Evolutionary conservation across 352 stramenopile species (phyloP).

Genomic region (Phytophthora cactorum): DNA sequence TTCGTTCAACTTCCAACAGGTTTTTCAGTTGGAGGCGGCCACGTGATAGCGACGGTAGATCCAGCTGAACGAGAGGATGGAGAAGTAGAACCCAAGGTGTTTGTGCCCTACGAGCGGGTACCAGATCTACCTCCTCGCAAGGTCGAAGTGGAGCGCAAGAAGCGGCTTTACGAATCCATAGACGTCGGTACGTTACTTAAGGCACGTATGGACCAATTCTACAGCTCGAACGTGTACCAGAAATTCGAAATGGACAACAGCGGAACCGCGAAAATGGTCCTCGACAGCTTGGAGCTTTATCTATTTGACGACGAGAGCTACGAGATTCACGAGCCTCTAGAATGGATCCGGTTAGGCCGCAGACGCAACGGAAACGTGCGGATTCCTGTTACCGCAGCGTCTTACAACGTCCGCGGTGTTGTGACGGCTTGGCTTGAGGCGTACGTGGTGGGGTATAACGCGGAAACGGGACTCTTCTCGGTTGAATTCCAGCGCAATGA

Average conservation of each 20-base stretch:
- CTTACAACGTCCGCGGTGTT: constrained; percentile 62
- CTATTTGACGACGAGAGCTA: constrained; percentile 86
- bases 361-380: constrained; percentile 55
- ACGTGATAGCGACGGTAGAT: constrained; percentile 49
- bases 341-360: constrained; percentile 71
- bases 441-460: constrained; percentile 63
- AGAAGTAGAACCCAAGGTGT: constrained; percentile 77
- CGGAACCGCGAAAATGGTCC: constrained; percentile 54
- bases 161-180: constrained; percentile 55
- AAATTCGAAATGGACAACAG: constrained; percentile 56
- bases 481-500: constrained; percentile 73
- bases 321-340: constrained; percentile 63
- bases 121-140: constrained; percentile 61
- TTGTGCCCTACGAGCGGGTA: constrained; percentile 69
- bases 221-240: constrained; percentile 39
- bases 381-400: constrained; percentile 74
- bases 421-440: constrained; percentile 74
- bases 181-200: constrained; percentile 58
- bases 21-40: constrained; percentile 57
- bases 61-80: constrained; percentile 52
- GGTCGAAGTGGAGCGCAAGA: constrained; percentile 77
- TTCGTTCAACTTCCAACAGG: constrained; percentile 45
- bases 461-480: constrained; percentile 47
- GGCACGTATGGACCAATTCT: constrained; percentile 48
- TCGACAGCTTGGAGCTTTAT: constrained; percentile 68